Evolutionary conservation across 331 rosid species (phyloP), one percentile per base, ranked within the genome.

Genomic region (Quercus tomentella): DNA sequence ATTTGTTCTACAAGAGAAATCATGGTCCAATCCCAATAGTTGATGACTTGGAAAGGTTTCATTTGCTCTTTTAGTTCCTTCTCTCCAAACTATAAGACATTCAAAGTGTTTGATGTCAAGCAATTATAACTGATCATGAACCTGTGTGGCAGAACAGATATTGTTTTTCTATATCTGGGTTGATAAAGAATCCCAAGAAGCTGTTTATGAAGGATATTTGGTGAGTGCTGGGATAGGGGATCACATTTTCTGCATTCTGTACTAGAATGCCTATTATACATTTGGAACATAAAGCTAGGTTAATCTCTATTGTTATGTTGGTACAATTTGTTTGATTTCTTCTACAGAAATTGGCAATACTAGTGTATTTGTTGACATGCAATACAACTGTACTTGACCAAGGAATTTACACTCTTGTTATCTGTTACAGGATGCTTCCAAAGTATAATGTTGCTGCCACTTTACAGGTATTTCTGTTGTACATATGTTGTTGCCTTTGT

Each of bases 1-100:
- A 95, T 72, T 91, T 95, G 70, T 95, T 93, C 85, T 95, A 91
- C 85, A 95, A 95, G 93, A 87, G 99, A 76, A 95, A 91, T 68
- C 99, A 95, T 78, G 99, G 98, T 26, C 98, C 99, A 2, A 91
- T 95, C n/a, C 98, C 98, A 3, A 18, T 90, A 5, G 89, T 93
- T 60, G 85, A 95, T 61, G 94, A 93, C 75, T 77, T 95, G 2
- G 76, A 91, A 65, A 95, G 94, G 99, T 94, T 56, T 7, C 55
- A 28, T 54, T 35, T 22, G 11, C 16, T 56, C n/a, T 4, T 54
- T 4, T 16, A 37, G 26, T 51, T 58, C 15, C 2, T 56, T 55
- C 37, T 56, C 73, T 62, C 54, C 78, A n/a, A 45, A 71, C 33
- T 9, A n/a, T 55, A 37, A 10, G 65, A 43, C 2, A 3, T 20